Base-by-base conservation (phyloP, 2,329 filamentous ascomycete species). In the Epichloe bromicola region DNA sequence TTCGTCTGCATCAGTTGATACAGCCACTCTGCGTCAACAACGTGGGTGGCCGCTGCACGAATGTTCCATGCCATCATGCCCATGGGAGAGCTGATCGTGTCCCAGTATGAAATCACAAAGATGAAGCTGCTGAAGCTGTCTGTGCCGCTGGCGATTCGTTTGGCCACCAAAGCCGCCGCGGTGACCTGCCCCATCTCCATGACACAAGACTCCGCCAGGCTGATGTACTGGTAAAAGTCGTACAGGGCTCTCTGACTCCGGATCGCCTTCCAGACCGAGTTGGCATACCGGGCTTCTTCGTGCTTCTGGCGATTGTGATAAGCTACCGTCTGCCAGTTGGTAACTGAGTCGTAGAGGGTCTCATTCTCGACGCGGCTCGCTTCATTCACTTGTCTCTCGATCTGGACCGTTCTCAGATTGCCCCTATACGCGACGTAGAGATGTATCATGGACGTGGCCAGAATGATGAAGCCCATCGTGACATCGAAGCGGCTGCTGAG, bases 1-100 rank as follows among this genome's bases (percentile, higher is more conserved):
- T 82, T 75, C 6, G 75, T 79, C 46, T 76, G 71, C 7, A 85
- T 67, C 1, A 85, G 69, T 53, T 73, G 65, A 0, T 76, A 69
- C 5, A 84, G 67, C 4, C 79, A 73, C 58, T 87, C 83, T 0
- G 82, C 80, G 58, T 86, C 79, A 38, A 86, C 76, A 26, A 87
- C 65, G 46, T 78, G 74, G 0, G 57, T 56, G 34, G 61, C 55
- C 19, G 64, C 51, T 6, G 54, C 53, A 3, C 58, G 56, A 11
- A 65, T 60, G 6, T 60, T 59, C 46, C 58, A 57, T 8, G 60
- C 61, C 3, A 67, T 60, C 20, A 59, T 66, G 56, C 61, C 59
- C 60, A 71, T 56, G 1, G 67, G 49, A 48, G 54, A 78, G 54
- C 62, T 73, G 64, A 59, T 55, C 14, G 59, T 58, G 6, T 67